Conservation (phyloP, 2,329 filamentous ascomycete species). For the Botryotinia calthae region DNA sequence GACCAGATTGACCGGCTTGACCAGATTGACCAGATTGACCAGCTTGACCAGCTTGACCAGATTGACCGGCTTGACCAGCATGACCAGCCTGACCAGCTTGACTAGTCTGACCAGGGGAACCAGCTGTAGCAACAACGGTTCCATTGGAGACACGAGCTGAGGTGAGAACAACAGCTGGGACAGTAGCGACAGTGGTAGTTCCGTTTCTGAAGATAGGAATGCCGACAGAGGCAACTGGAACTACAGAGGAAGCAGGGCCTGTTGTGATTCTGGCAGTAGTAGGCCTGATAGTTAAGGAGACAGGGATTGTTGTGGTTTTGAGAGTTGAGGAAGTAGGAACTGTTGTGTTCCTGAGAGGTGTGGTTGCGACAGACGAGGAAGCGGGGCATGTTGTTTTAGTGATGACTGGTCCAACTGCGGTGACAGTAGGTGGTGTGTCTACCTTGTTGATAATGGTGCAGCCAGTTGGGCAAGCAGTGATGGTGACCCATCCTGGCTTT, state of each 20-base stretch:
- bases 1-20: too few species aligned
- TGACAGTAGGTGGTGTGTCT: constrained; percentile 14
- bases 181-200: not conserved
- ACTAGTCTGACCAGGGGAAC: not conserved
- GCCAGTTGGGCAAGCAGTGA: constrained; percentile 22
- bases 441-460: constrained; percentile 25
- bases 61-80: not conserved
- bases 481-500: constrained; percentile 23
- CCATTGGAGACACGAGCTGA: not conserved
- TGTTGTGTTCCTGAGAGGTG: not conserved
- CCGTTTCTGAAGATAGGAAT: not conserved
- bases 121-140: not conserved
- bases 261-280: not conserved
- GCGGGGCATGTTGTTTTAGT: not conserved
- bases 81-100: not conserved
- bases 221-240: not conserved
- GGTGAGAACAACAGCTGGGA: not conserved
- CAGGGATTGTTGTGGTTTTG: not conserved
- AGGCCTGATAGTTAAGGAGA: not conserved
- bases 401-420: constrained; percentile 6
- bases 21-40: not conserved
- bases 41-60: too few species aligned
- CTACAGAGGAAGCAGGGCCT: not conserved
- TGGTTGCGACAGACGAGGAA: not conserved
- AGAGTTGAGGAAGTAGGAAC: not conserved